phyloP scores from a whole-genome alignment of 371 early-diverging fungal genomes.

The Syncephalastrum contaminatum region DNA sequence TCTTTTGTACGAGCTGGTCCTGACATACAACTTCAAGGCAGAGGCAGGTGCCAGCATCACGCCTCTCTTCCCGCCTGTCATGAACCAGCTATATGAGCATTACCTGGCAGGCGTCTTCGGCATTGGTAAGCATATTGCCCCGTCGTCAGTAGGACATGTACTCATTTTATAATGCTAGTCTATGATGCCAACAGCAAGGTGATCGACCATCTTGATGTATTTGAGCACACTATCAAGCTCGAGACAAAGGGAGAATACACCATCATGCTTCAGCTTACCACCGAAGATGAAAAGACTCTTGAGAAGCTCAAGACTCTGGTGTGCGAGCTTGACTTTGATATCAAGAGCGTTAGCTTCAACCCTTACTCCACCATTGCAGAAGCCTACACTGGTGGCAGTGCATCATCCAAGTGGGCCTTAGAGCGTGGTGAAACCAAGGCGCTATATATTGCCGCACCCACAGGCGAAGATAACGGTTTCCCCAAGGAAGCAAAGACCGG shows the following conservation, averaged over 20 bases:
- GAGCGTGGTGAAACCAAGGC: conserved; percentile 36
- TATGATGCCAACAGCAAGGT: conserved; percentile 65
- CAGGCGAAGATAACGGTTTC: conserved; percentile 23
- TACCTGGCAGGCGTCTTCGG: conserved; percentile 54
- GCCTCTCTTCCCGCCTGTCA: conserved; percentile 65
- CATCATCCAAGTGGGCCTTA: conserved; percentile 30
- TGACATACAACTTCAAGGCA: conserved; percentile 70
- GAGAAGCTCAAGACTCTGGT: conserved; percentile 69
- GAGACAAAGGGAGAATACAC: conserved; percentile 82
- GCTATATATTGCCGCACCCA: conserved; percentile 41
- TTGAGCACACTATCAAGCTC: conserved; percentile 69
- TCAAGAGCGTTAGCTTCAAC: conserved; percentile 60
- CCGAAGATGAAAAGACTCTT: conserved; percentile 63
- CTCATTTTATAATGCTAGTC: conserved; percentile 21
- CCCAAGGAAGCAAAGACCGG: conserved; percentile 80
- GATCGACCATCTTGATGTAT: conserved; percentile 70
- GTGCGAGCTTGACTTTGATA: conserved; percentile 62
- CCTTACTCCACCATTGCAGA: conserved; percentile 41
- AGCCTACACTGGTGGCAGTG: no score
- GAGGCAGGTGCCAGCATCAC: conserved; percentile 50
- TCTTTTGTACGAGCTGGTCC: conserved; percentile 67
- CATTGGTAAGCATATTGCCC: conserved; percentile 24
- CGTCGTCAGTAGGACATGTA: background rate
- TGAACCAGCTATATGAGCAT: conserved; percentile 64
- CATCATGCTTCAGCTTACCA: conserved; percentile 75